Conservation (phyloP, 1,139 yeast genomes). For the Suhomyces maxii region DNA sequence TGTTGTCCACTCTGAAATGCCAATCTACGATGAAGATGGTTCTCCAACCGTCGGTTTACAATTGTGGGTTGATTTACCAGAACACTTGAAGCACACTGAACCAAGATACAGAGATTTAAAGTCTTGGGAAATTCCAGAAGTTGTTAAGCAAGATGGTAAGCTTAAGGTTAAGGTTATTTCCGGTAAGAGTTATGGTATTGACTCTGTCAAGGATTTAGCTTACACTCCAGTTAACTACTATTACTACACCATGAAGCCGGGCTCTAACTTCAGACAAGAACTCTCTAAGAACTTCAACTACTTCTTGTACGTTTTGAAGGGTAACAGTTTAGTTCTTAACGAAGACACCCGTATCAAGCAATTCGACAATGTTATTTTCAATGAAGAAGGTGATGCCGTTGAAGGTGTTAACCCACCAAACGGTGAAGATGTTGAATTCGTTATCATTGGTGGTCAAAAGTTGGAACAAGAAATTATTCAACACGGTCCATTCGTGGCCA, state of each 20-base stretch:
- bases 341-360: constrained; percentile 43
- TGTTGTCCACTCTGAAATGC: constrained; percentile 84
- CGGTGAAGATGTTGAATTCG: constrained; percentile 50
- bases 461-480: constrained; percentile 79
- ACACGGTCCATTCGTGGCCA: constrained; percentile 88
- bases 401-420: constrained; percentile 35
- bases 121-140: constrained; percentile 66
- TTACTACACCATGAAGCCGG: constrained; percentile 65
- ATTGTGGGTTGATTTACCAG: constrained; percentile 90
- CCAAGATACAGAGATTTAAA: constrained; percentile 84
- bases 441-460: constrained; percentile 74
- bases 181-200: constrained; percentile 75
- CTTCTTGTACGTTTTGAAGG: constrained; percentile 69
- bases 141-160: constrained; percentile 65
- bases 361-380: constrained; percentile 61
- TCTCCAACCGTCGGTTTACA: constrained; percentile 71
- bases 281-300: constrained; percentile 67
- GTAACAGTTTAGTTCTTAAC: constrained; percentile 52
- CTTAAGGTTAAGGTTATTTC: constrained; percentile 72
- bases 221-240: constrained; percentile 82
- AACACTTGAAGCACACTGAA: constrained; percentile 59
- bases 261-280: constrained; percentile 63
- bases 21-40: constrained; percentile 62
- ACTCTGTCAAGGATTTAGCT: constrained; percentile 74
- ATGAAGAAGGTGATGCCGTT: constrained; percentile 61